These are phyloP conservation scores for Acidomyces sp. DNA, from an alignment of 495 filamentous ascomycete species.

Conservation along the genomic window DNA sequence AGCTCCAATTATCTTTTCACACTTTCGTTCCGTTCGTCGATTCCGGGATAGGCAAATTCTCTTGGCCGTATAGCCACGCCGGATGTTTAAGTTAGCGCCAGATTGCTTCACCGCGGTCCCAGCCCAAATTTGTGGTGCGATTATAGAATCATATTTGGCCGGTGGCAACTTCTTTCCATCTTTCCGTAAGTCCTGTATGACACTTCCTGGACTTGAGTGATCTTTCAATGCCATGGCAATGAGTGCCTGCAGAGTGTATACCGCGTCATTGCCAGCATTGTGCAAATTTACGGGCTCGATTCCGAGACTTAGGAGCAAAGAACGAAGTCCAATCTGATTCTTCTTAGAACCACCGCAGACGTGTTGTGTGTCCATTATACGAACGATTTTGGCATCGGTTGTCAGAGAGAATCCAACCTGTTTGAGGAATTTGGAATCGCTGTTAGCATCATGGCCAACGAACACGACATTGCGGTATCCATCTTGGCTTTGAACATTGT, in stretches of 20 bases:
- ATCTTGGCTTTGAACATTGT: background rate
- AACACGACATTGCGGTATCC: constrained; percentile 50
- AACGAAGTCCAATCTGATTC: constrained; percentile 29
- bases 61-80: too few species aligned
- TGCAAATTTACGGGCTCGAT: constrained; percentile 8
- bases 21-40: too few species aligned
- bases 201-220: constrained; percentile 1
- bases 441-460: constrained; percentile 54
- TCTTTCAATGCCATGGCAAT: constrained; percentile 8
- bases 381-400: constrained; percentile 29
- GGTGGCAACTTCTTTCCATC: constrained; percentile 1
- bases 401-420: constrained; percentile 44
- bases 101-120: too few species aligned
- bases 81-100: too few species aligned
- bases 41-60: too few species aligned
- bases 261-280: constrained; percentile 16
- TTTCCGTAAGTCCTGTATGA: background rate
- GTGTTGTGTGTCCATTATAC: constrained; percentile 53
- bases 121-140: constrained; percentile 2
- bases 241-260: constrained; percentile 13
- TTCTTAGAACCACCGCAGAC: constrained; percentile 31
- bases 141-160: background rate
- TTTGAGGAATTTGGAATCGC: constrained; percentile 53
- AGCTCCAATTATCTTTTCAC: too few species aligned
- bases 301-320: constrained; percentile 3